A percentile compares a stretch with the other conserved stretches of the same genome.
These are phyloP conservation scores for Fusarium torreyae DNA, from an alignment of 2,329 filamentous ascomycete genomes.

Conservation along the genomic window DNA sequence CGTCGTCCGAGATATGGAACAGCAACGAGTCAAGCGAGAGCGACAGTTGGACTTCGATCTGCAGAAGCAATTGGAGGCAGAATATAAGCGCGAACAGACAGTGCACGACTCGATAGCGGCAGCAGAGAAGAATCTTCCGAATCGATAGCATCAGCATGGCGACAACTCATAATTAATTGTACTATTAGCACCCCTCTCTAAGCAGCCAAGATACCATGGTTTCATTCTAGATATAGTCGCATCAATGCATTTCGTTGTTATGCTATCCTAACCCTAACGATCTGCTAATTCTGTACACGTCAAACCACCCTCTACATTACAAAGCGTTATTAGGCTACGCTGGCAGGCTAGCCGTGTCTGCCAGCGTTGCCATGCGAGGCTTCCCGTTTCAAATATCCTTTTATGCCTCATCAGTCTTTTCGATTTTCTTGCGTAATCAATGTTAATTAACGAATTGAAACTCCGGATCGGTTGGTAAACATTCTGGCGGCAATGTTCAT, in stretches of 20 bases:
- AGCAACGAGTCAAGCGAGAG: conserved; percentile 90
- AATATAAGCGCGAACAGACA: conserved; percentile 90
- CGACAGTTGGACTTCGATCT: conserved; percentile 95
- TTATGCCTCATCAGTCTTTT: conserved; percentile 28
- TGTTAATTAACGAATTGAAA: conserved; percentile 74
- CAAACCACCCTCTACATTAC: conserved; percentile 41
- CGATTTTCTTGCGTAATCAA: conserved; percentile 16
- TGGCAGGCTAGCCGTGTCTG: conserved; percentile 19
- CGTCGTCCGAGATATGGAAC: conserved; percentile 94
- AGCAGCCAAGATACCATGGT: conserved; percentile 23
- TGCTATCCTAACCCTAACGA: conserved; percentile 40
- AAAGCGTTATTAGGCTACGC: conserved; percentile 36
- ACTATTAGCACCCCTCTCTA: conserved; percentile 36
- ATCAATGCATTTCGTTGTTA: conserved; percentile 46
- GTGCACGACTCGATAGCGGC: conserved; percentile 67
- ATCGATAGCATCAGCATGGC: conserved; percentile 42
- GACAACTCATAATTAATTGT: conserved; percentile 1
- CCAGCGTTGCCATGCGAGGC: conserved; percentile 16
- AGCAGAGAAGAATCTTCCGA: conserved; percentile 42
- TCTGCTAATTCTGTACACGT: conserved; percentile 43
- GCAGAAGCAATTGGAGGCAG: conserved; percentile 86
- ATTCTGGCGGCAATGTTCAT: conserved; percentile 99
- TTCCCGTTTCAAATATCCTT: conserved; percentile 25
- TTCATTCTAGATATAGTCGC: conserved; percentile 20
- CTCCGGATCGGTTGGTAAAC: conserved; percentile 89